Base-by-base conservation (phyloP, 345 rosid genomes). In the Erysimum cheiranthoides region DNA sequence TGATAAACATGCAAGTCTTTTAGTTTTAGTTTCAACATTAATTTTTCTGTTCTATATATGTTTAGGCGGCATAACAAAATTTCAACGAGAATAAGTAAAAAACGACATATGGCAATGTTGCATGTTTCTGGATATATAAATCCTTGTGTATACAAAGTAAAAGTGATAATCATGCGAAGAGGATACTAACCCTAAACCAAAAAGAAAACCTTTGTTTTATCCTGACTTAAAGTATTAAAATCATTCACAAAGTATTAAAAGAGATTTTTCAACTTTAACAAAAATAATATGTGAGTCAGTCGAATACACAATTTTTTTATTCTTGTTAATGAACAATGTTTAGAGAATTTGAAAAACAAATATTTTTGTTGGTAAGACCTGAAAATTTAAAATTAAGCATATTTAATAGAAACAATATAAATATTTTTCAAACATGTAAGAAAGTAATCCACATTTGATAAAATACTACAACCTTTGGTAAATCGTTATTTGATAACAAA, bases 1-100 rank as follows among this genome's bases (percentile, higher is more conserved):
- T 30, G 53, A 63, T 28, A 43, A 27, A 42, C 51, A 62, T 40
- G 67, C 67, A 62, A n/a, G 17, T 28, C 49, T 21, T 61, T 2
- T 14, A 12, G 11, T 0, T n/a, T 13, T 46, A 17, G 21, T 16
- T 46, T 46, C 51, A 8, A 0, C 10, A 6, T 46, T 46, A 3
- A 2, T 6, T 6, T n/a, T 2, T 46, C 6, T 14, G 1, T 13
- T 13, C 7, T 1, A 14, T n/a, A 14, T n/a, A 5, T 43, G 49
- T 43, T 43, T 43, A 43, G n/a, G n/a, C n/a, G 1, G 17, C 16
- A 5, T 43, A 14, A 43, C 16, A 14, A 43, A 43, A 14, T n/a
- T 2, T 6, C 50, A 46, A 46, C 17, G 51, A 16, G 10, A 7
- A n/a, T 1, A 46, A 46, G 10, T 46, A n/a, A 6, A 46, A 46